Base-by-base conservation (phyloP, 2,329 filamentous ascomycete genomes). In the Epichloe coenophiala region DNA sequence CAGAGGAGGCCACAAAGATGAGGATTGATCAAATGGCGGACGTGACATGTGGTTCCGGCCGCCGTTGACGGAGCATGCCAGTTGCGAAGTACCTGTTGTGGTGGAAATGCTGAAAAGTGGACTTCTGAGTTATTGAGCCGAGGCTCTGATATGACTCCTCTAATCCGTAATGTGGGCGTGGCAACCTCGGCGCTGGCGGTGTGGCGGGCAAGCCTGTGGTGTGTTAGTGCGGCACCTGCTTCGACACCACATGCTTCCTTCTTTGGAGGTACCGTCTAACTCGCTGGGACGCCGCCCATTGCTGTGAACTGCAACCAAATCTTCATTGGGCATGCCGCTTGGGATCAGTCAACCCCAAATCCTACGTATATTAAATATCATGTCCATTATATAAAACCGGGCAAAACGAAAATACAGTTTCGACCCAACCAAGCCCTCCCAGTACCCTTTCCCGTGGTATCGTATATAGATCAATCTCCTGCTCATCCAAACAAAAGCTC, bases 11-110 rank as follows among this genome's bases (percentile, higher is more conserved):
- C 45, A 49, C 43, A 31, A 33, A 48, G 41, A 50, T 39, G 33
- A 49, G 38, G 31, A 9, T 19, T 35, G 44, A 45, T 53, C 48
- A 48, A 48, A 39, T 44, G 48, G 35, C 33, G 43, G 48, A 48
- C 47, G 45, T 54, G 55, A 53, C 55, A 58, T 58, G 56, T 58
- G 55, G 51, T 54, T 47, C 48, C 48, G 51, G 51, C 47, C 45
- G 51, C 49, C 51, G 45, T 52, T 38, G 36, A 38, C n/a, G 39
- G 38, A 37, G 27, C 48, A 50, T 53, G 48, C 51, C 42, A 44
- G 42, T 44, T n/a, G 42, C 5, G 19, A 41, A 41, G 19, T 8
- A 27, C 27, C 7, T 2, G 13, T 21, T 17, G 40, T 43, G 45
- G 48, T 31, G 33, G 40, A 43, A 17, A 21, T 37, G 31, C 45